These are phyloP conservation scores for Kuraishia molischiana DNA, from an alignment of 805 yeast genomes.

Conservation along the genomic window DNA sequence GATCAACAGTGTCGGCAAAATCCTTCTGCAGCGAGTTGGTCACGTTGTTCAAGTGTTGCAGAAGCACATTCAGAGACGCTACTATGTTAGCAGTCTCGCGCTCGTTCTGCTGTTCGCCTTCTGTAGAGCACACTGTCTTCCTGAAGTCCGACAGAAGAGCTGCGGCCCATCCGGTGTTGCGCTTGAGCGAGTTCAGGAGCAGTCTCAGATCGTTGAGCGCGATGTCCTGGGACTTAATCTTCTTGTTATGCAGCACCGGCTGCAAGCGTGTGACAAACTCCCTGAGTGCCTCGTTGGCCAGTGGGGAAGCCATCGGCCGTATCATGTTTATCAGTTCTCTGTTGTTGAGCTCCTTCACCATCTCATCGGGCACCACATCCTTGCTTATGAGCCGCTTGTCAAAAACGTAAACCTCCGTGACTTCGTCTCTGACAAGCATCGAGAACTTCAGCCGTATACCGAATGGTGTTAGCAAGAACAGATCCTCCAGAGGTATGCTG, in stretches of 20 bases:
- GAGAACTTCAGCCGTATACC: conserved; percentile 52
- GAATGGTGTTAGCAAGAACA: conserved; percentile 51
- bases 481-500: conserved; percentile 27
- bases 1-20: conserved; percentile 26
- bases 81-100: conserved; percentile 34
- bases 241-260: conserved; percentile 6
- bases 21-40: conserved; percentile 28
- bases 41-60: conserved; percentile 40
- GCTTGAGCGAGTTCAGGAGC: conserved; percentile 26
- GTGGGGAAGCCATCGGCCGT: conserved; percentile 23
- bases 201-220: conserved; percentile 15
- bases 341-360: conserved; percentile 12
- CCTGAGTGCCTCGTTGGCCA: conserved; percentile 12
- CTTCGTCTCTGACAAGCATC: conserved; percentile 35
- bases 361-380: conserved; percentile 5
- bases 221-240: conserved; percentile 14
- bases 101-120: conserved; percentile 6
- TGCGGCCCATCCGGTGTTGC: conserved; percentile 28
- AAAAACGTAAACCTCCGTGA: conserved; percentile 48
- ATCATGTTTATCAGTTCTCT: conserved; percentile 19
- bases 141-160: conserved; percentile 24
- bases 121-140: conserved; percentile 9
- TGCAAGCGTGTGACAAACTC: conserved; percentile 10
- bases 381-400: conserved; percentile 47
- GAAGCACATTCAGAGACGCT: conserved; percentile 36